Conservation (phyloP, 305 asterid genomes). For the Fraxinus platypoda region DNA sequence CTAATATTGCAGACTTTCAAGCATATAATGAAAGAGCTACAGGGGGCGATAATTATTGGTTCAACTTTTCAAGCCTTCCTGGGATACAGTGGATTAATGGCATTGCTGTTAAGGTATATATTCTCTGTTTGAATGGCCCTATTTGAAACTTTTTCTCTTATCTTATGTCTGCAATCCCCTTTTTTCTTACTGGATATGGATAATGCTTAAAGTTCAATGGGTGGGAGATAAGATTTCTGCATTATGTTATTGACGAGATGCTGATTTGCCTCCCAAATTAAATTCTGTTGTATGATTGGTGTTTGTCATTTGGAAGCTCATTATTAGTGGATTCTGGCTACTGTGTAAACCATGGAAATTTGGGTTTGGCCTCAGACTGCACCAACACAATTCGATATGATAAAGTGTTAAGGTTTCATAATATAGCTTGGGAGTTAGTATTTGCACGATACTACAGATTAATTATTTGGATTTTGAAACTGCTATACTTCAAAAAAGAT, state of each 20-base stretch:
- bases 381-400: background rate
- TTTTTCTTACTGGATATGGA: background rate
- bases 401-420: background rate
- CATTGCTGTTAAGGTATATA: conserved; percentile 63
- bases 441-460: background rate
- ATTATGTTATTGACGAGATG: background rate
- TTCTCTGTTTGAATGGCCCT: background rate
- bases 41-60: conserved; percentile 92
- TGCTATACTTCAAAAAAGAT: background rate
- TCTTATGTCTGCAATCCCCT: background rate
- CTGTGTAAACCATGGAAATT: background rate
- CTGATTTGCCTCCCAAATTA: background rate
- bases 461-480: background rate
- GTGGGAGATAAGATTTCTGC: background rate
- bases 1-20: conserved; percentile 69
- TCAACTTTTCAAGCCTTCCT: conserved; percentile 88
- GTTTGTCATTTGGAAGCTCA: background rate
- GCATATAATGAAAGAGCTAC: conserved; percentile 96
- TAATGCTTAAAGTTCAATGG: background rate
- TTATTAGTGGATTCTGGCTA: background rate
- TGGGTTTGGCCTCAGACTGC: background rate
- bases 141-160: background rate
- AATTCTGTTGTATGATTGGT: background rate
- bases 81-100: conserved; percentile 96
- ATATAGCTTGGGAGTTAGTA: background rate